phyloP scores from a whole-genome alignment of 345 rosid species.

The Melaleuca alternifolia region DNA sequence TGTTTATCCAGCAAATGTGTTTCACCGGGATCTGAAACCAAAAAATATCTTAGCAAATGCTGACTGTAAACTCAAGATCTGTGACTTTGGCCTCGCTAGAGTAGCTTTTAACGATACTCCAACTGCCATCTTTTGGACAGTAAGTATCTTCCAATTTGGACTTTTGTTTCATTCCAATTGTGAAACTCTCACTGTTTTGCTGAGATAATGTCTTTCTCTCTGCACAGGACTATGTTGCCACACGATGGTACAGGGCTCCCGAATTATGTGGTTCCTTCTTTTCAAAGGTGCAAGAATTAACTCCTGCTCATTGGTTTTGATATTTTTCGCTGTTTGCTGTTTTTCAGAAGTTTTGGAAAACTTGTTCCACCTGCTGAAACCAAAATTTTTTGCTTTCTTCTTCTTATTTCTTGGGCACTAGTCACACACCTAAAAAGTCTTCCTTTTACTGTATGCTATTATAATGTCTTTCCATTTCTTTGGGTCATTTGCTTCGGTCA shows the following conservation, averaged over 20 bases:
- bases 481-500: background rate
- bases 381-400: background rate
- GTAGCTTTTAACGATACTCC: conserved; percentile 95
- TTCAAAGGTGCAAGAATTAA: conserved; percentile 57
- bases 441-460: background rate
- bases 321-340: background rate
- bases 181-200: background rate
- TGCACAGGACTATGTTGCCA: conserved; percentile 85
- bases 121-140: conserved; percentile 92
- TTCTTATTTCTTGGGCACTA: background rate
- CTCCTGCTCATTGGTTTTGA: background rate
- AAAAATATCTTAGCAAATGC: conserved; percentile 94
- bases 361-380: background rate
- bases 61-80: conserved; percentile 89
- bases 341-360: background rate
- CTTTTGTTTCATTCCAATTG: background rate
- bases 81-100: conserved; percentile 98
- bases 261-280: conserved; percentile 96
- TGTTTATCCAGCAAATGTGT: conserved; percentile 63
- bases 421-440: background rate
- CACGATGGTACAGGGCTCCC: conserved; percentile 96
- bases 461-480: background rate
- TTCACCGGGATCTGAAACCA: conserved; percentile 89
- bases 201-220: background rate
- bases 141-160: conserved; percentile 9